These are phyloP conservation scores for Saitozyma sp. DNA, from an alignment of 768 basidiomycete species.

Conservation along the genomic window DNA sequence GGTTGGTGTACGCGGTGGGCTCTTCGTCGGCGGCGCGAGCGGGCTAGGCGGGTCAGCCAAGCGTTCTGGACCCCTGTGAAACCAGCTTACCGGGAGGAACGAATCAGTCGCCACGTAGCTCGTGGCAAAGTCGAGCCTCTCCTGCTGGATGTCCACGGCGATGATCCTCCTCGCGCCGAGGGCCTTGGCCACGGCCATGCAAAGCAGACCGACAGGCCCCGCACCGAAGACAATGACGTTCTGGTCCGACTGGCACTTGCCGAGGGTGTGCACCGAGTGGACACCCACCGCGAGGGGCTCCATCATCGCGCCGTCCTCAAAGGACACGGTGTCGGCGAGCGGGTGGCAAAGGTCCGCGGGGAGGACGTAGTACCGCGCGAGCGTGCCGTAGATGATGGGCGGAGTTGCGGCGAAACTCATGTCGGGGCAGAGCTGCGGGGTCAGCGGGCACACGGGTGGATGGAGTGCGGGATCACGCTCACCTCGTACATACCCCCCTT, in stretches of 20 bases:
- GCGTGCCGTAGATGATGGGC: conserved; percentile 79
- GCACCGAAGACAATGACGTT: conserved; percentile 71
- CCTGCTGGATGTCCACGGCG: conserved; percentile 62
- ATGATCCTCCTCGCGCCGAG: conserved; percentile 82
- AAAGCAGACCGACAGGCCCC: conserved; percentile 74
- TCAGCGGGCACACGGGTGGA: neutral
- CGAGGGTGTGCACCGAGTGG: conserved; percentile 79
- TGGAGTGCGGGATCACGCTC: conserved; percentile 54
- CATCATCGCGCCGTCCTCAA: conserved; percentile 96
- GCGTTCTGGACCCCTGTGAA: neutral
- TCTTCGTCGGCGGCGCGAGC: conserved; percentile 58
- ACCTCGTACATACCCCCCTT: conserved; percentile 70
- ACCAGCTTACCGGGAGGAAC: conserved; percentile 31
- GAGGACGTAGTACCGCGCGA: conserved; percentile 79
- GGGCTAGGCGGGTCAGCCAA: conserved; percentile 4
- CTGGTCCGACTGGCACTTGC: conserved; percentile 61
- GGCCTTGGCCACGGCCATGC: conserved; percentile 92
- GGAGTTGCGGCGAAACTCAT: conserved; percentile 93
- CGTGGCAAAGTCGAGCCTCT: conserved; percentile 82
- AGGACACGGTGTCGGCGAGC: conserved; percentile 75
- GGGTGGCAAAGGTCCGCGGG: conserved; percentile 69
- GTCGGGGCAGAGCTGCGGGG: conserved; percentile 70
- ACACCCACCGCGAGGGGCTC: conserved; percentile 91
- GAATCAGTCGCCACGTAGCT: conserved; percentile 76
- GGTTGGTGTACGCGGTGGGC: conserved; percentile 13